Evolutionary conservation across 2,329 filamentous ascomycete genomes (phyloP).

Genomic region (Ophiostoma sp.): DNA sequence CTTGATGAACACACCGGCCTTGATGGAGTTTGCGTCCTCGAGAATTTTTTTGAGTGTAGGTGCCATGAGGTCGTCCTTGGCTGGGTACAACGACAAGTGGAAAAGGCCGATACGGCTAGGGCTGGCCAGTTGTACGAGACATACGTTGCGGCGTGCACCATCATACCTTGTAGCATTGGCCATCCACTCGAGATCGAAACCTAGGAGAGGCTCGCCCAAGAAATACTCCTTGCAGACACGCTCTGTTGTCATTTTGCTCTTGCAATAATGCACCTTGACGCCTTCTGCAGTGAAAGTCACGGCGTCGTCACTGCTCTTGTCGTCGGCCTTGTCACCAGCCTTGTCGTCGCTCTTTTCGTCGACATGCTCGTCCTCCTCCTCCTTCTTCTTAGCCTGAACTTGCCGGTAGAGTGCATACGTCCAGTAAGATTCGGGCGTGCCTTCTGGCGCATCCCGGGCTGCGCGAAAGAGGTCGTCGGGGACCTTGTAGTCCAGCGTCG

Average conservation of each 20-base stretch:
- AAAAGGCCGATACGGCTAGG: conserved; percentile 76
- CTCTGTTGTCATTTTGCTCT: conserved; percentile 66
- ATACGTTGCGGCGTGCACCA: conserved; percentile 67
- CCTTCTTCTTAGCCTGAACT: conserved; percentile 42
- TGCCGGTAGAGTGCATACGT: conserved; percentile 67
- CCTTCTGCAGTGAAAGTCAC: neutral
- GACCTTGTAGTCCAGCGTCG: conserved; percentile 50
- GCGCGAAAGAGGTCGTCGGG: conserved; percentile 47
- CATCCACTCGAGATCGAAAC: conserved; percentile 89
- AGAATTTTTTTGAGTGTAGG: conserved; percentile 71
- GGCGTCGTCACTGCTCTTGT: neutral
- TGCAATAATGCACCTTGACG: conserved; percentile 78
- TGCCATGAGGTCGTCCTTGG: conserved; percentile 61
- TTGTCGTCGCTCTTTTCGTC: neutral
- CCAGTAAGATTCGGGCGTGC: conserved; percentile 61
- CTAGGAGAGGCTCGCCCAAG: conserved; percentile 67
- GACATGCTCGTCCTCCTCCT: neutral
- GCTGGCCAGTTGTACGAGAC: conserved; percentile 79
- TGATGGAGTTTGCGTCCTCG: conserved; percentile 67
- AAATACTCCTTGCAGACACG: conserved; percentile 65
- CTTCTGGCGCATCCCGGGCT: conserved; percentile 49
- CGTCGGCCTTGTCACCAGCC: neutral
- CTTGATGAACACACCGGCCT: conserved; percentile 74
- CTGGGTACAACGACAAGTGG: conserved; percentile 68
- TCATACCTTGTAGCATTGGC: conserved; percentile 47